These are phyloP conservation scores for Neonectria hederae DNA, from an alignment of 2,329 filamentous ascomycete species.

Conservation along the genomic window DNA sequence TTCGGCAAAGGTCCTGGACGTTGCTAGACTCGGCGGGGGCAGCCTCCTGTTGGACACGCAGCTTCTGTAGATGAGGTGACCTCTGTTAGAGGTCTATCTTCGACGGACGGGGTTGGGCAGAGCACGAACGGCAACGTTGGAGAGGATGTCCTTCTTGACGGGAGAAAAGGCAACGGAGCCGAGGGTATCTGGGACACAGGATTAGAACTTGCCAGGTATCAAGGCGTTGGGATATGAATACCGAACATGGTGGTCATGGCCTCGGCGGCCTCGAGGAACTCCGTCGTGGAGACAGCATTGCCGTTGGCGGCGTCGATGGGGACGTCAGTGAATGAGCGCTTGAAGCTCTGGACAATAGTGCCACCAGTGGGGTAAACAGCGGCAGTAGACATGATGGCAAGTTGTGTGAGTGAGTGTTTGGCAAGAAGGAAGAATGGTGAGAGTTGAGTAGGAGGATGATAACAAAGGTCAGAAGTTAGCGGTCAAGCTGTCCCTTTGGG, in stretches of 20 bases:
- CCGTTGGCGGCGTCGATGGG: slow-evolving; percentile 76
- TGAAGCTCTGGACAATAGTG: slow-evolving; percentile 88
- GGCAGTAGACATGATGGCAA: slow-evolving; percentile 60
- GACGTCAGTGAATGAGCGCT: slow-evolving; percentile 85
- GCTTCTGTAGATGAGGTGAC: slow-evolving; percentile 69
- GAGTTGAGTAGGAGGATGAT: slow-evolving; percentile 14
- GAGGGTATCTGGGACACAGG: slow-evolving; percentile 61
- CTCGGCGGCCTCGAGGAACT: slow-evolving; percentile 93
- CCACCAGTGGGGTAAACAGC: slow-evolving; percentile 67
- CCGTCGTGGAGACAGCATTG: slow-evolving; percentile 81
- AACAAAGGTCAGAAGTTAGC: slow-evolving; percentile 32
- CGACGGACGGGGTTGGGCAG: not conserved
- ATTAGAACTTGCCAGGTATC: slow-evolving; percentile 21
- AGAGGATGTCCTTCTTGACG: slow-evolving; percentile 90
- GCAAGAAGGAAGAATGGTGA: slow-evolving; percentile 13
- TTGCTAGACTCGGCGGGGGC: slow-evolving; percentile 82
- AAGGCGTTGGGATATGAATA: slow-evolving; percentile 47
- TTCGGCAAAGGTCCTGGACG: slow-evolving; percentile 84
- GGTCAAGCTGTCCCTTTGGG: slow-evolving; percentile 41
- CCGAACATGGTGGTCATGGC: slow-evolving; percentile 88
- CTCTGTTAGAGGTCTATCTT: slow-evolving; percentile 30
- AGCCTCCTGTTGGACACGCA: slow-evolving; percentile 82
- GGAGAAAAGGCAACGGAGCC: slow-evolving; percentile 82
- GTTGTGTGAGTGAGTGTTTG: slow-evolving; percentile 18
- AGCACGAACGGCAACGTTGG: slow-evolving; percentile 83